Conservation (phyloP, 140 eudicot species). For the Anethum foeniculum region DNA sequence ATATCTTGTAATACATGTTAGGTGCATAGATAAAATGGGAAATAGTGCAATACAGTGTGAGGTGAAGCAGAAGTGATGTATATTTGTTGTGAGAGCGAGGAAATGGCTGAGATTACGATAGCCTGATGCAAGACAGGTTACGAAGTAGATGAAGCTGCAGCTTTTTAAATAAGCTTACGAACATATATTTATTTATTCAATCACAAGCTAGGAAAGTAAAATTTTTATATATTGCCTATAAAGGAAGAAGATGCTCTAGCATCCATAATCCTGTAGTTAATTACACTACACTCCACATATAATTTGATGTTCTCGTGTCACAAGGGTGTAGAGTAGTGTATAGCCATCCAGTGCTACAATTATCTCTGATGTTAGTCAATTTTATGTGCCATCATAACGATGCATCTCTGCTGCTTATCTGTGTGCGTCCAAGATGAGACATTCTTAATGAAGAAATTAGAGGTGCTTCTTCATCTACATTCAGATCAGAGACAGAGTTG, state of each 20-base stretch:
- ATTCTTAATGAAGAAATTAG: slow-evolving; percentile 49
- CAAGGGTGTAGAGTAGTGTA: neutral
- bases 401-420: slow-evolving; percentile 40
- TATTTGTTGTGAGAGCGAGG: neutral
- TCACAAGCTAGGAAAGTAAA: neutral
- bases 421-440: slow-evolving; percentile 60
- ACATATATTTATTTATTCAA: neutral
- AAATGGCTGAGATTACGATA: neutral
- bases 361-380: neutral
- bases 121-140: neutral
- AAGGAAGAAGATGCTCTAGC: neutral
- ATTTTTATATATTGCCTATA: neutral
- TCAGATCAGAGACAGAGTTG: slow-evolving; percentile 32
- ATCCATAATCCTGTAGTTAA: neutral
- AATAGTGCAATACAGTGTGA: neutral
- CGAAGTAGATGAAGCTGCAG: neutral
- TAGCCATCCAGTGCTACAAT: neutral
- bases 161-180: neutral
- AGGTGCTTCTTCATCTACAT: slow-evolving; percentile 61
- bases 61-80: neutral
- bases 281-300: neutral
- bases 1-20: neutral
- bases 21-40: neutral
- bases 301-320: neutral
- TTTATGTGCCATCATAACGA: neutral